phyloP scores from a whole-genome alignment of 2,329 filamentous ascomycete species.

The Sordariomycetes sp. region DNA sequence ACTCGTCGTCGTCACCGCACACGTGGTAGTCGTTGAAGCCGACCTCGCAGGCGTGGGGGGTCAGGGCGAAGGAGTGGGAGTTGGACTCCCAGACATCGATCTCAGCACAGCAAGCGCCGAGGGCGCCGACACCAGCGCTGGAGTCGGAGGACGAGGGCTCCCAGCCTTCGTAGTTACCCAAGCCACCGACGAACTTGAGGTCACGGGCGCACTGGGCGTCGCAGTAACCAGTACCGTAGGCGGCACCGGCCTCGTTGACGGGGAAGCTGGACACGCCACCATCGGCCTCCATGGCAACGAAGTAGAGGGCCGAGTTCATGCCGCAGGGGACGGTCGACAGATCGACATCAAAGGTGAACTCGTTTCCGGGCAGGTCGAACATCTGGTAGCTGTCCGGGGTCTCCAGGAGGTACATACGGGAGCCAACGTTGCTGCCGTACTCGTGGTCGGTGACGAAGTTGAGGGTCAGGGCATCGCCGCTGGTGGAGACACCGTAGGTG shows the following conservation, averaged over 20 bases:
- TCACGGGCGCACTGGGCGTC: conserved; percentile 35
- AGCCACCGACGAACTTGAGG: conserved; percentile 40
- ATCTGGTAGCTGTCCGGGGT: conserved; percentile 46
- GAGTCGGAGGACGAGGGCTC: conserved; percentile 9
- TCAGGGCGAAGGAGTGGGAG: conserved; percentile 12
- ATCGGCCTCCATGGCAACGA: conserved; percentile 44
- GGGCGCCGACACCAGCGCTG: conserved; percentile 11
- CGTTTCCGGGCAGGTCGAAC: conserved; percentile 50
- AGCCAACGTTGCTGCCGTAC: conserved; percentile 28
- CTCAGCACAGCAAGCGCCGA: conserved; percentile 14
- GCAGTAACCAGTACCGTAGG: conserved; percentile 48
- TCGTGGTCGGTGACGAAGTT: conserved; percentile 40
- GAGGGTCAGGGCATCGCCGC: conserved; percentile 34
- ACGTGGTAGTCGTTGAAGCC: conserved; percentile 25
- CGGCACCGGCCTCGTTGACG: conserved; percentile 35
- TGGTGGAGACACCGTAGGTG: conserved; percentile 37
- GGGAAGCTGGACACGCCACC: conserved; percentile 36
- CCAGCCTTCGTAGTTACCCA: conserved; percentile 16
- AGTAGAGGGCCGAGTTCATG: conserved; percentile 57
- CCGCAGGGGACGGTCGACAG: conserved; percentile 54
- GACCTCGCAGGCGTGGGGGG: conserved; percentile 12
- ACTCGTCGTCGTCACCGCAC: conserved; percentile 18
- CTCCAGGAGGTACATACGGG: conserved; percentile 51
- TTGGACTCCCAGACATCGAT: conserved; percentile 17
- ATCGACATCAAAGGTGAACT: conserved; percentile 60